Evolutionary conservation across 177 flowering plant genomes (phyloP).

Genomic region (Telopea speciosissima): DNA sequence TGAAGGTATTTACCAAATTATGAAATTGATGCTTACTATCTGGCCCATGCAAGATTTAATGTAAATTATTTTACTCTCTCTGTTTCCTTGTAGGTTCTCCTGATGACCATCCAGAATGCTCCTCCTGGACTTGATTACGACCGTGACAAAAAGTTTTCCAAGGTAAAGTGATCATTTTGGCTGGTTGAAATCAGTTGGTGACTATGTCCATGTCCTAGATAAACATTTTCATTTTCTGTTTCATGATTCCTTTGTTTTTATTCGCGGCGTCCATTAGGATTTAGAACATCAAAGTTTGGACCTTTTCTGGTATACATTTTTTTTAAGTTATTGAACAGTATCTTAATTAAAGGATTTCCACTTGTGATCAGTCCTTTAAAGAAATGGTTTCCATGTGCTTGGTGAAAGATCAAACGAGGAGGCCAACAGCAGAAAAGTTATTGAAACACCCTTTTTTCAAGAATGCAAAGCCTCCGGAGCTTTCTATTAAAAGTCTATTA

Average conservation of each 20-base stretch:
- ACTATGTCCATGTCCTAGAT: not conserved
- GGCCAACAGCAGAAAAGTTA: conserved; percentile 91
- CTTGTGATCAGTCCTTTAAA: conserved; percentile 86
- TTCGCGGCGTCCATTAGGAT: not conserved
- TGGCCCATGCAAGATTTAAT: not conserved
- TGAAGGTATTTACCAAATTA: conserved; percentile 59
- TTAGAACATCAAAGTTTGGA: not conserved
- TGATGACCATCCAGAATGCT: conserved; percentile 99
- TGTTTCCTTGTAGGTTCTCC: conserved; percentile 55
- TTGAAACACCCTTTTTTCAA: conserved; percentile 90
- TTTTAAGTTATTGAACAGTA: conserved; percentile 6
- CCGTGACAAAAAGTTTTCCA: conserved; percentile 90
- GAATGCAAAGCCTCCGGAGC: conserved; percentile 76
- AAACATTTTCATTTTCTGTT: not conserved
- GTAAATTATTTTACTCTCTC: not conserved
- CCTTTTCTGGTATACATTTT: not conserved
- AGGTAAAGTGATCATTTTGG: conserved; percentile 55
- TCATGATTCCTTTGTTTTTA: not conserved
- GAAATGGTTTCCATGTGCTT: conserved; percentile 99
- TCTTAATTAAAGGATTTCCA: conserved; percentile 48
- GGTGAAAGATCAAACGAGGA: conserved; percentile 98
- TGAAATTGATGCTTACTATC: not conserved
- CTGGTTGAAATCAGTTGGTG: conserved; percentile 4
- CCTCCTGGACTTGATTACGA: conserved; percentile 99
- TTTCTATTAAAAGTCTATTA: conserved; percentile 63